These are phyloP conservation scores for Erysimum cheiranthoides DNA, from an alignment of 345 rosid species.

Conservation along the genomic window DNA sequence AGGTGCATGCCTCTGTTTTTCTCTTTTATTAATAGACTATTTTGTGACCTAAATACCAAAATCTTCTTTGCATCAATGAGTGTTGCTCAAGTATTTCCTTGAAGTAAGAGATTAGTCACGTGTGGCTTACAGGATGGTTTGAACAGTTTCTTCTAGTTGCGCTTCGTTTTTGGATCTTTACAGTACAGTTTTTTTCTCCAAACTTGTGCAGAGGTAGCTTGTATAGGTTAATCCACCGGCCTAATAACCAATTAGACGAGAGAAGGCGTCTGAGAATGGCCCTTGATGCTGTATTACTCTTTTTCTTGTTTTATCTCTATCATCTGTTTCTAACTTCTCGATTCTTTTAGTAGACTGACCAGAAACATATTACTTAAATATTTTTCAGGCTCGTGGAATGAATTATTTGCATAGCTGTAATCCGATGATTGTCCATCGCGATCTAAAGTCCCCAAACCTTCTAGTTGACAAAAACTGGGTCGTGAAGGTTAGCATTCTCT, in stretches of 20 bases:
- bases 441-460: conserved; percentile 94
- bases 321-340: not conserved
- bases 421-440: conserved; percentile 91
- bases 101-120: not conserved
- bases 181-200: not conserved
- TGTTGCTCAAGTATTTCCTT: not conserved
- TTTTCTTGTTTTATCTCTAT: not conserved
- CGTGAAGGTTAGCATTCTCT: conserved; percentile 63
- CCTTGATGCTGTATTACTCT: conserved; percentile 80
- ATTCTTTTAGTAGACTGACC: conserved; percentile 15
- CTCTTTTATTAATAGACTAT: not conserved
- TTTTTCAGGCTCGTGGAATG: conserved; percentile 94
- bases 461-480: conserved; percentile 98
- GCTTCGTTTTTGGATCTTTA: conserved; percentile 12
- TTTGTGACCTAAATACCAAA: not conserved
- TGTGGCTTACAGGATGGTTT: not conserved
- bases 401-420: conserved; percentile 90
- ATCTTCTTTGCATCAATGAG: not conserved
- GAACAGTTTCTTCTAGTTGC: conserved; percentile 13
- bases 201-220: conserved; percentile 90
- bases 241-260: conserved; percentile 93
- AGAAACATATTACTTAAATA: conserved; percentile 33
- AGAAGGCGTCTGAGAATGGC: conserved; percentile 96
- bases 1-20: not conserved
- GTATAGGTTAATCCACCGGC: conserved; percentile 89